Conservation (phyloP, 805 yeast species). For the Saturnispora bothae region DNA sequence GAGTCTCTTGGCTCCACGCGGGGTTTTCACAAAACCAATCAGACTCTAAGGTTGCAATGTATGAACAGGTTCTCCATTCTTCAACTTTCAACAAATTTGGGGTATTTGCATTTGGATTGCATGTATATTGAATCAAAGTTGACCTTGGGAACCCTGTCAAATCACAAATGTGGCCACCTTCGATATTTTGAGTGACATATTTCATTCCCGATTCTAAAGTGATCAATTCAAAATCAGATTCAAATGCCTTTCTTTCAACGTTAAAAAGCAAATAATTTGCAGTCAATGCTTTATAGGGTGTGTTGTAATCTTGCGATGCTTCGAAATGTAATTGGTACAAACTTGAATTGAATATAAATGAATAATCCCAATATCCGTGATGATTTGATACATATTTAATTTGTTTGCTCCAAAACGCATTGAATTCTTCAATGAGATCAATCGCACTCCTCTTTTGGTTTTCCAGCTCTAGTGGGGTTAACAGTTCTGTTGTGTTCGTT, state of each 20-base stretch:
- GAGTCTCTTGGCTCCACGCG: slow-evolving; percentile 1
- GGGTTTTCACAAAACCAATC: slow-evolving; percentile 10
- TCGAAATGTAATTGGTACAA: slow-evolving; percentile 12
- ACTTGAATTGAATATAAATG: slow-evolving; percentile 9
- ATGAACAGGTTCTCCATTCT: slow-evolving; percentile 27
- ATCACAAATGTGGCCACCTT: slow-evolving; percentile 27
- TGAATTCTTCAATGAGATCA: slow-evolving; percentile 12
- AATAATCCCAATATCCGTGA: slow-evolving; percentile 16
- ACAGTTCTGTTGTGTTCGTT: neutral
- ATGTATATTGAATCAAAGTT: slow-evolving; percentile 21
- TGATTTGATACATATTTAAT: slow-evolving; percentile 4
- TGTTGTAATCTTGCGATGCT: neutral
- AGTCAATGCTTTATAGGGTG: too few relatives aligned
- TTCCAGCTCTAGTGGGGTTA: slow-evolving; percentile 6
- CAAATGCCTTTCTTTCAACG: slow-evolving; percentile 9
- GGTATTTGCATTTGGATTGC: slow-evolving; percentile 13
- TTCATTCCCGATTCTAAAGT: slow-evolving; percentile 18
- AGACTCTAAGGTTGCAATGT: slow-evolving; percentile 14
- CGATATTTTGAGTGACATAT: slow-evolving; percentile 21
- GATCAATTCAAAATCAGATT: slow-evolving; percentile 20
- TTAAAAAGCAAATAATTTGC: too few relatives aligned
- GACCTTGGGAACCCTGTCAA: slow-evolving; percentile 23
- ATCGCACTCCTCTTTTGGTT: slow-evolving; percentile 16
- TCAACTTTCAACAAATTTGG: slow-evolving; percentile 18
- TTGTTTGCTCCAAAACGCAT: neutral